A percentile compares a stretch with the other conserved stretches of the same genome.
These are phyloP conservation scores for Dictyostelium purpureum DNA, from an alignment of 78 protist genomes.

Conservation along the genomic window DNA sequence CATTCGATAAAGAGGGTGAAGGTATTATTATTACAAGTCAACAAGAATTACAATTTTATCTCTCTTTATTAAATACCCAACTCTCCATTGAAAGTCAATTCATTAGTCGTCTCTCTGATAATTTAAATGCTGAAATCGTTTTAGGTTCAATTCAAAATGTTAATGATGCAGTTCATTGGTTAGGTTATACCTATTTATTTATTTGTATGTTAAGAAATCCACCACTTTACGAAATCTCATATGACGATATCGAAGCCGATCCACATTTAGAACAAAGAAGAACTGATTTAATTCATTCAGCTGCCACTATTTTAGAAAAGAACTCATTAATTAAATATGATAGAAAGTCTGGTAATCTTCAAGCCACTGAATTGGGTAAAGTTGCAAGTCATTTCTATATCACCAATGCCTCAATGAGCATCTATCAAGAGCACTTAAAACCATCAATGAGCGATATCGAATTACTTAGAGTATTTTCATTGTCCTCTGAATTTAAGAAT, in stretches of 20 bases:
- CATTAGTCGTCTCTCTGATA: constrained; percentile 91
- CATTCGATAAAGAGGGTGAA: constrained; percentile 96
- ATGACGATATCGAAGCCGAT: constrained; percentile 76
- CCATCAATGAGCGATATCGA: constrained; percentile 96
- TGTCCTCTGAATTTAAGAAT: constrained; percentile 94
- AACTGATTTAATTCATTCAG: constrained; percentile 93
- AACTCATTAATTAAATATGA: constrained; percentile 92
- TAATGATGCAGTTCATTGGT: constrained; percentile 97
- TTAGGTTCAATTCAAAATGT: constrained; percentile 91
- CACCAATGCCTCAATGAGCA: constrained; percentile 83
- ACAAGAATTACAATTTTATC: constrained; percentile 95
- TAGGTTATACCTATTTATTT: constrained; percentile 97
- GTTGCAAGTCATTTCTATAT: constrained; percentile 98
- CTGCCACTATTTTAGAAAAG: constrained; percentile 94
- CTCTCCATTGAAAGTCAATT: constrained; percentile 99
- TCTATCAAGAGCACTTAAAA: constrained; percentile 91
- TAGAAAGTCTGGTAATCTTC: constrained; percentile 89
- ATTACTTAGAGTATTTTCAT: constrained; percentile 90
- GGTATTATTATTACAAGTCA: constrained; percentile 96
- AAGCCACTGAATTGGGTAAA: constrained; percentile 96
- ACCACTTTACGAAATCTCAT: constrained; percentile 89
- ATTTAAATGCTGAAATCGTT: constrained; percentile 99
- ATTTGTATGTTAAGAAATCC: constrained; percentile 98
- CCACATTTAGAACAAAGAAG: constrained; percentile 86
- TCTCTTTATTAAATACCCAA: constrained; percentile 97